These are phyloP conservation scores for Sordariomycetes sp. DNA, from an alignment of 2,329 filamentous ascomycete genomes.

Conservation along the genomic window DNA sequence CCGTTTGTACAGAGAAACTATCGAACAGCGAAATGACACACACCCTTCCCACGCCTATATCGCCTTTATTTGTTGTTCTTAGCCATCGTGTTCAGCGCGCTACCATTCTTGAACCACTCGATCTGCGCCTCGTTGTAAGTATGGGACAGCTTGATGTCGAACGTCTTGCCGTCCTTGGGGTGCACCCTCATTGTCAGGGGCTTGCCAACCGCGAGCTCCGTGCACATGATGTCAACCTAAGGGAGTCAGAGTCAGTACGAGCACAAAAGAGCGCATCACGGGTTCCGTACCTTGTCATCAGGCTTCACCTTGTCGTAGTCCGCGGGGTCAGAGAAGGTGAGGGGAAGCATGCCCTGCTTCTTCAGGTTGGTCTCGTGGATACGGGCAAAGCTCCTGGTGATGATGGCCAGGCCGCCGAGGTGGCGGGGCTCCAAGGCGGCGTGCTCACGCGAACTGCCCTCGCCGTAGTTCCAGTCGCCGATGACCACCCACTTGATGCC, in stretches of 20 bases:
- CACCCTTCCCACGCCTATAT: background rate
- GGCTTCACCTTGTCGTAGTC: constrained; percentile 97
- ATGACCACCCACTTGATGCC: constrained; percentile 94
- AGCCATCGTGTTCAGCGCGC: constrained; percentile 96
- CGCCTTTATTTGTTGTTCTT: constrained; percentile 32
- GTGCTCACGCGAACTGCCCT: constrained; percentile 95
- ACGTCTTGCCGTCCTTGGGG: constrained; percentile 67
- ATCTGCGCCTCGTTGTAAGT: constrained; percentile 98
- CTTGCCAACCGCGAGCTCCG: constrained; percentile 83
- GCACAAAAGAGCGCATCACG: background rate
- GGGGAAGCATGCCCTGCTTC: constrained; percentile 99
- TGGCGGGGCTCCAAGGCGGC: constrained; percentile 95
- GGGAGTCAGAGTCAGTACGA: constrained; percentile 10
- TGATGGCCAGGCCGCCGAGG: constrained; percentile 92
- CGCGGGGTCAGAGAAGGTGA: constrained; percentile 86
- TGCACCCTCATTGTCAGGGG: constrained; percentile 85
- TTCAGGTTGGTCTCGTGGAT: constrained; percentile 99
- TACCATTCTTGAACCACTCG: constrained; percentile 98
- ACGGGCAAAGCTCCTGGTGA: constrained; percentile 90
- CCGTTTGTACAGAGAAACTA: constrained; percentile 4
- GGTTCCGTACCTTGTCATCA: constrained; percentile 57
- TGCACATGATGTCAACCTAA: constrained; percentile 70
- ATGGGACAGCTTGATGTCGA: constrained; percentile 76
- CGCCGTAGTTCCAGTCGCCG: constrained; percentile 99
- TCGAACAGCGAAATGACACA: background rate